phyloP scores from a whole-genome alignment of 495 filamentous ascomycete genomes.

The Neurospora cerealis region DNA sequence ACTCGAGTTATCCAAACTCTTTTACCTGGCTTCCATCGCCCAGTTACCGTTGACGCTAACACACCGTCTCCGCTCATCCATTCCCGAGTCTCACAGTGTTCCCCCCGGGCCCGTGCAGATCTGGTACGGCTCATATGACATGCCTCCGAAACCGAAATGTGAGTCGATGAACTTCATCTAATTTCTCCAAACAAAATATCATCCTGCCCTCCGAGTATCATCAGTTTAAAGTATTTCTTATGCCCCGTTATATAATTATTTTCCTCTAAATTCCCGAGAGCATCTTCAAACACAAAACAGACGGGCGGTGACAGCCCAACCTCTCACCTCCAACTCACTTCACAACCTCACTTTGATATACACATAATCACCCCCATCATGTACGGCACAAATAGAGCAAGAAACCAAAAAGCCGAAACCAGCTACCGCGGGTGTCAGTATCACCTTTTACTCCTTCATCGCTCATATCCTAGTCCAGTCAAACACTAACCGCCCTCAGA shows the following conservation, averaged over 20 bases:
- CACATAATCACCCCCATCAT: background rate
- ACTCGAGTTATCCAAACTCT: background rate
- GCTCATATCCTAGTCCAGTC: background rate
- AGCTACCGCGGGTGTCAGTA: conserved; percentile 16
- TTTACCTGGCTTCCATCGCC: background rate
- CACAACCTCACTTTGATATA: background rate
- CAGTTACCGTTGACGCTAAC: background rate
- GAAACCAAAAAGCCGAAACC: conserved; percentile 11
- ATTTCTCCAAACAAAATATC: background rate
- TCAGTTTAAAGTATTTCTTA: background rate
- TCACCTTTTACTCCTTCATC: conserved; percentile 3
- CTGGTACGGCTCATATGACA: background rate
- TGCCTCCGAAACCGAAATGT: conserved; percentile 7
- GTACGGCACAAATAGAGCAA: conserved; percentile 16
- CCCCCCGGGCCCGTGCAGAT: background rate
- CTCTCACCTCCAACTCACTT: background rate
- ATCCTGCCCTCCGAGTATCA: background rate
- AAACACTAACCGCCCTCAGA: conserved; percentile 19
- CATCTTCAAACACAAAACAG: background rate
- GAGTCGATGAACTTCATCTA: background rate
- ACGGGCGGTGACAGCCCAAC: background rate
- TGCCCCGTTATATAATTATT: background rate
- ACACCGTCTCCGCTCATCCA: background rate
- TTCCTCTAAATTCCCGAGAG: background rate
- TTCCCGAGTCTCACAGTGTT: background rate